Evolutionary conservation across 2,329 filamentous ascomycete genomes (phyloP).

Genomic region (Hirsutella thompsonii): DNA sequence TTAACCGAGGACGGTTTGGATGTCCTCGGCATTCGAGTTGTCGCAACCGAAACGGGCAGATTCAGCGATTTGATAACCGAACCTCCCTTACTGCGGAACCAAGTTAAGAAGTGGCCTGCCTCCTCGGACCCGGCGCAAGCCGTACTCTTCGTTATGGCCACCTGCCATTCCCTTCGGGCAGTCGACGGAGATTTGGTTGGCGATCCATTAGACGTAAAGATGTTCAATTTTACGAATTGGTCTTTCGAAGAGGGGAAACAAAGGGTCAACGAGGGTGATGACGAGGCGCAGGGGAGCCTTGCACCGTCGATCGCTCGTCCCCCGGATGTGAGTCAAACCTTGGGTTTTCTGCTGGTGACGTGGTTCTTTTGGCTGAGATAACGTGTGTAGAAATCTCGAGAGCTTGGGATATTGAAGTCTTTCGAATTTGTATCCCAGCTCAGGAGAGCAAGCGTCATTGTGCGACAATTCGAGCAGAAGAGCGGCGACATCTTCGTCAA

Average conservation of each 20-base stretch:
- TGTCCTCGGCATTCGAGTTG: constrained; percentile 76
- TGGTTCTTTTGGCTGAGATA: constrained; percentile 1
- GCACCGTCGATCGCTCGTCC: constrained; percentile 84
- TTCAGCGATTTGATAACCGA: constrained; percentile 70
- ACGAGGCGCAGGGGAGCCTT: constrained; percentile 63
- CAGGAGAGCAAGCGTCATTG: constrained; percentile 82
- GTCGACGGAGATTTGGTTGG: constrained; percentile 84
- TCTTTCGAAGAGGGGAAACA: constrained; percentile 79
- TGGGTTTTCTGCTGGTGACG: not conserved
- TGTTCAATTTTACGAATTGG: constrained; percentile 97
- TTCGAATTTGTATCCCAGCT: constrained; percentile 95
- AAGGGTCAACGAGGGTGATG: constrained; percentile 46
- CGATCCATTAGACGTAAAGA: constrained; percentile 90
- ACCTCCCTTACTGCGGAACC: constrained; percentile 2
- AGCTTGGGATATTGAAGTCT: constrained; percentile 78
- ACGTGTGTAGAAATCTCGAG: constrained; percentile 40
- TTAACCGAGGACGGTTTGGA: constrained; percentile 93
- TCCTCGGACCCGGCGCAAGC: constrained; percentile 30
- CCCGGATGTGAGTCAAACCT: constrained; percentile 32
- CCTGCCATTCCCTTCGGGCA: constrained; percentile 80
- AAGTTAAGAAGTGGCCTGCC: not conserved
- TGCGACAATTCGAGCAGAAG: constrained; percentile 73
- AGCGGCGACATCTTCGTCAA: constrained; percentile 89
- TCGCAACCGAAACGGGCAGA: constrained; percentile 44
- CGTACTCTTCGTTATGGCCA: constrained; percentile 89